Conservation (phyloP, 306 rosid species). For the Coriaria nepalensis region DNA sequence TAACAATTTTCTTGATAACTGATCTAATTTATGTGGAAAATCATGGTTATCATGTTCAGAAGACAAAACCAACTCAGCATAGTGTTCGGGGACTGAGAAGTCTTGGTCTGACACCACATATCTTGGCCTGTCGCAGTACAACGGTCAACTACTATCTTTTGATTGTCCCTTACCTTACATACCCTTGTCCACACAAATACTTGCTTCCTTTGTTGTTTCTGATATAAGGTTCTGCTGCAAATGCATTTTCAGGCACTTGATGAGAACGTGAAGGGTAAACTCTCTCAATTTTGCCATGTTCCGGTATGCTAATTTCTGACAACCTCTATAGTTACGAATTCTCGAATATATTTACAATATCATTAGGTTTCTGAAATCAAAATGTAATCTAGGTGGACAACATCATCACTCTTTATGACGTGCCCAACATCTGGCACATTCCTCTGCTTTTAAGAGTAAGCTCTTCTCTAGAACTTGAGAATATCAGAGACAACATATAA, state of each 20-base stretch:
- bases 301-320: slow-evolving; percentile 34
- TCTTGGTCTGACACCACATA: slow-evolving; percentile 32
- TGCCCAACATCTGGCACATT: slow-evolving; percentile 93
- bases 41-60: slow-evolving; percentile 19
- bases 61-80: slow-evolving; percentile 45
- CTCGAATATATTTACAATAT: not conserved
- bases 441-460: slow-evolving; percentile 82
- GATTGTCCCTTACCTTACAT: slow-evolving; percentile 1
- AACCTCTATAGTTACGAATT: slow-evolving; percentile 4
- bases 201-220: slow-evolving; percentile 3
- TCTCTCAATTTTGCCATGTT: slow-evolving; percentile 90
- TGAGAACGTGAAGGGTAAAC: slow-evolving; percentile 61
- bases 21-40: slow-evolving; percentile 11
- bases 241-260: slow-evolving; percentile 48
- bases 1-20: not conserved
- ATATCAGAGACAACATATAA: no score
- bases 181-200: not conserved
- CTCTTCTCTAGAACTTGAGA: not conserved
- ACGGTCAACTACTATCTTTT: slow-evolving; percentile 18
- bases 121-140: slow-evolving; percentile 44
- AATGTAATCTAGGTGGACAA: slow-evolving; percentile 48
- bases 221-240: slow-evolving; percentile 8
- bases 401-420: slow-evolving; percentile 78
- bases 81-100: slow-evolving; percentile 38
- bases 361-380: not conserved